Evolutionary conservation across 345 rosid species (phyloP).

Genomic region (Kernera saxatilis): DNA sequence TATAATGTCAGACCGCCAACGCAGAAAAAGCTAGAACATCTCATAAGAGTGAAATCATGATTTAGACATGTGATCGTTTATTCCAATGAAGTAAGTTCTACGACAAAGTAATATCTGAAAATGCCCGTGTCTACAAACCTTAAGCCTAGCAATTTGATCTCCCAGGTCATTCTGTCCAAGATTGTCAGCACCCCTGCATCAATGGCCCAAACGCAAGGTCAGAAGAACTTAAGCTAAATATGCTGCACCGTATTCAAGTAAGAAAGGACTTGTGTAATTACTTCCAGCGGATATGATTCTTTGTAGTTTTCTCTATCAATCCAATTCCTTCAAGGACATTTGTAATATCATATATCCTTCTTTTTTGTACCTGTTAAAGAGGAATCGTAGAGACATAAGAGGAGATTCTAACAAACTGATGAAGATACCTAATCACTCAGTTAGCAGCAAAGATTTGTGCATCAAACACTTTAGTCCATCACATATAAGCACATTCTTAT

Average conservation of each 20-base stretch:
- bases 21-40: background rate
- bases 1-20: background rate
- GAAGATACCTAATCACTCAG: background rate
- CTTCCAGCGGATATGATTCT: conserved; percentile 81
- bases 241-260: background rate
- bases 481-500: background rate
- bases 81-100: conserved; percentile 2
- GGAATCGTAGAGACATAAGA: conserved; percentile 9
- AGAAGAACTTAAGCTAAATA: conserved; percentile 7
- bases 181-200: conserved; percentile 51
- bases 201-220: conserved; percentile 15
- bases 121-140: conserved; percentile 32
- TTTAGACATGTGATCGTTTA: background rate
- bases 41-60: background rate
- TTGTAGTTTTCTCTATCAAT: conserved; percentile 75
- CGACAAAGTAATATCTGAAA: background rate
- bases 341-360: conserved; percentile 86
- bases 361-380: conserved; percentile 62
- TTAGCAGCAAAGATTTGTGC: background rate
- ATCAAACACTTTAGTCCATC: background rate
- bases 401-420: background rate
- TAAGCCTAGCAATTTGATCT: conserved; percentile 40
- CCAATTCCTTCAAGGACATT: conserved; percentile 84
- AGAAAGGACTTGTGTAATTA: conserved; percentile 27
- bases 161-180: conserved; percentile 42